These are phyloP conservation scores for Sclerotinia borealis DNA, from an alignment of 2,329 filamentous ascomycete species.

Conservation along the genomic window DNA sequence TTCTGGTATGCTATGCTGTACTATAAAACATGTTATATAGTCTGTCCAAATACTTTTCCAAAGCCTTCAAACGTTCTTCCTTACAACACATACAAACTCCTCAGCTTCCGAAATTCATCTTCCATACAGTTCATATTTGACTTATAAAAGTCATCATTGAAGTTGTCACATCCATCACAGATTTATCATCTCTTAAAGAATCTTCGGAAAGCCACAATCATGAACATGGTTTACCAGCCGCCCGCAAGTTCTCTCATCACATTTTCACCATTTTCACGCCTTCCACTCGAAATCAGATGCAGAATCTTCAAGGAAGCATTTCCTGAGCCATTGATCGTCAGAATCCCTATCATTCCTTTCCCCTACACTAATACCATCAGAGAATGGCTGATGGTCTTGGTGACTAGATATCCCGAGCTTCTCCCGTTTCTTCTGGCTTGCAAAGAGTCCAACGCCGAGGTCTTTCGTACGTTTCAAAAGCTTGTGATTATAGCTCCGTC, in stretches of 20 bases:
- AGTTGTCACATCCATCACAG: not conserved
- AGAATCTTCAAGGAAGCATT: not conserved
- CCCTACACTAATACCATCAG: accelerated
- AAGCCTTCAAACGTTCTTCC: not conserved
- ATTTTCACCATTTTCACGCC: not conserved
- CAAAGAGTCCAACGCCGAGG: not conserved
- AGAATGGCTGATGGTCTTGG: accelerated
- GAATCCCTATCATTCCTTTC: not conserved
- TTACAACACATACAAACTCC: not conserved
- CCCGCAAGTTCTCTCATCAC: not conserved
- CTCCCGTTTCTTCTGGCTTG: not conserved
- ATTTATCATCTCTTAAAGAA: not conserved
- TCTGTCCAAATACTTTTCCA: not conserved
- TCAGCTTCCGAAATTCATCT: not conserved
- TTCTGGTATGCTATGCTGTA: not conserved
- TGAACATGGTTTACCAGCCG: not conserved
- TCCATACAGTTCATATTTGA: no score
- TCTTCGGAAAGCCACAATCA: not conserved
- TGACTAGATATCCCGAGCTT: not conserved
- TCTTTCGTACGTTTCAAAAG: not conserved
- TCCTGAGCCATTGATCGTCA: not conserved
- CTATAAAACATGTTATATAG: not conserved
- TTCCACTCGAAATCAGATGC: not conserved
- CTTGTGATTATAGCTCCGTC: not conserved
- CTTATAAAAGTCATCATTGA: not conserved